Evolutionary conservation across 2,329 filamentous ascomycete species (phyloP).

Genomic region (Lasiodiplodia citricola): DNA sequence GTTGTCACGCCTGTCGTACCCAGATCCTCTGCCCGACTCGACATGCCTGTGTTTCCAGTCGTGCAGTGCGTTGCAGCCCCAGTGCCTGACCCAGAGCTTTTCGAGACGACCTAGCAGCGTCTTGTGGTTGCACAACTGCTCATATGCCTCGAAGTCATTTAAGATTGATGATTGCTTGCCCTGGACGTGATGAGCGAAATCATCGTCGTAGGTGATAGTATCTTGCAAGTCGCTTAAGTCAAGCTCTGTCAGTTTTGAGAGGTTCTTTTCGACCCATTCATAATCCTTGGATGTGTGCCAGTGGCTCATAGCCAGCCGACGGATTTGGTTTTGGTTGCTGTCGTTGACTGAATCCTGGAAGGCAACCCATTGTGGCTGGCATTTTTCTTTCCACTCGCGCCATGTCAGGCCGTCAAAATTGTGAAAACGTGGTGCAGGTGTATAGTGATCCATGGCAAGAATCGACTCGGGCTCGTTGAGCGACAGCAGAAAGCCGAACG

Average conservation of each 20-base stretch:
- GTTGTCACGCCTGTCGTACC: too few species aligned
- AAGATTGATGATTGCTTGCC: neutral
- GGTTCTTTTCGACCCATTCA: conserved; percentile 43
- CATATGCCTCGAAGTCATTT: neutral
- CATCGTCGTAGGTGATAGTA: conserved; percentile 41
- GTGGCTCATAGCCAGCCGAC: conserved; percentile 44
- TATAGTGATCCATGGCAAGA: neutral
- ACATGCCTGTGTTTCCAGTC: neutral
- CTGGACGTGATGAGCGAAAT: neutral
- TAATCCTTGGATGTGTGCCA: conserved; percentile 45
- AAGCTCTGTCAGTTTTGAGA: conserved; percentile 40
- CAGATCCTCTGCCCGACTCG: neutral
- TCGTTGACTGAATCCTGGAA: conserved; percentile 42
- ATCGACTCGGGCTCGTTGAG: neutral
- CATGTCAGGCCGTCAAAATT: conserved; percentile 2
- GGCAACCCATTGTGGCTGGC: conserved; percentile 34
- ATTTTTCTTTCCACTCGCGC: conserved; percentile 9
- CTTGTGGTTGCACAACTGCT: neutral
- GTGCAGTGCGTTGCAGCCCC: conserved; percentile 19
- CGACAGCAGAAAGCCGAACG: neutral
- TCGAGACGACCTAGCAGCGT: conserved; percentile 7
- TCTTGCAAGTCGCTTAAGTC: conserved; percentile 46
- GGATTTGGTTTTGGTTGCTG: conserved; percentile 38
- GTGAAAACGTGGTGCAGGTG: conserved; percentile 4
- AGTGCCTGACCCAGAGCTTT: conserved; percentile 24